Base-by-base conservation (phyloP, 2,329 filamentous ascomycete genomes). In the Simplicillium sp. region DNA sequence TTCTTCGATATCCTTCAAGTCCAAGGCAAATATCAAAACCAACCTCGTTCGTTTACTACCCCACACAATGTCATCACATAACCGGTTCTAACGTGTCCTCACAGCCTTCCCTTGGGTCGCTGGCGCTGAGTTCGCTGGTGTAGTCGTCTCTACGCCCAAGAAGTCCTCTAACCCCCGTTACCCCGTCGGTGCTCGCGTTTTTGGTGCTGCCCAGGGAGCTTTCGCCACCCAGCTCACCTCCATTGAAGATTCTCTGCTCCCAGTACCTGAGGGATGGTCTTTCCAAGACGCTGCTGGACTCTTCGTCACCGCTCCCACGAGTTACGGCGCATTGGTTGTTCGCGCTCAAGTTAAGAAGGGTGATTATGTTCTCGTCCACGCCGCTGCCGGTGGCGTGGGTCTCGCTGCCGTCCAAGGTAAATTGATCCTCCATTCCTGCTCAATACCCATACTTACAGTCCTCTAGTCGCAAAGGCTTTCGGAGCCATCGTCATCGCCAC, bases 1-100 rank as follows among this genome's bases (percentile, higher is more conserved):
- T 97, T 97, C 75, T 97, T 96, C 69, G 90, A 97, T 60, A 84
- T 95, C 43, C 78, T 97, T 41, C 90, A 97, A 58, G 87, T 96
- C 56, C 83, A 87, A 56, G 90, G 90, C 42, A 94, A 94, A 75
- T 97, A 97, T 65, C 90, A 97, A 58, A 75, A 87, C 58, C 89
- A 96, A 54, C 88, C 88, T 0, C 79, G 73, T 76, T 60, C 25
- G 66, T 46, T 3, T 13, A 29, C 38, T n/a, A n/a, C 25, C 17
- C 15, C 16, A 6, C 14, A 34, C 37, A 4, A 8, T 8, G 20
- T 13, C 15, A 45, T 13, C 3, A 3, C 4, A 2, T 17, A 14
- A 15, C 29, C 7, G 11, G 31, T 14, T 28, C 28, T 37, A 16
- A 36, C 35, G n/a, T n/a, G n/a, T n/a, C n/a, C n/a, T n/a, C 5